phyloP scores from a whole-genome alignment of 805 yeast genomes.

The Wickerhamiella siamensis region DNA sequence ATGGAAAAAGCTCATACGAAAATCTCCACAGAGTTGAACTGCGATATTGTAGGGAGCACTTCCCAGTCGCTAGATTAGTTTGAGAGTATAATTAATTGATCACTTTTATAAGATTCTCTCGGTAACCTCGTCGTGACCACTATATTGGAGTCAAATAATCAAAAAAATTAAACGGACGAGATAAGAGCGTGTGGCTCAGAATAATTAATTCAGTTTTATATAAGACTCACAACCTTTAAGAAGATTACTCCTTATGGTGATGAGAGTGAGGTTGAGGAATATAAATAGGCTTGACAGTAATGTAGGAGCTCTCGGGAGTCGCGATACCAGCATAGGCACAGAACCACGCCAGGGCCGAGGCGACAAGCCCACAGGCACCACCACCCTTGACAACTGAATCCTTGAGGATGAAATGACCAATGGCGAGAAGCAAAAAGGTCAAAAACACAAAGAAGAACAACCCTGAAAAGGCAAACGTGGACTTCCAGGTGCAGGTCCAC shows the following conservation, averaged over 20 bases:
- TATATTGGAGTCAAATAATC: too few species aligned
- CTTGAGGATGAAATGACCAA: slow-evolving; percentile 33
- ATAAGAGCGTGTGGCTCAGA: too few species aligned
- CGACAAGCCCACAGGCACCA: slow-evolving; percentile 44
- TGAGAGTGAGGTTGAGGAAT: slow-evolving; percentile 31
- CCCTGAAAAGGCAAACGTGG: slow-evolving; percentile 48
- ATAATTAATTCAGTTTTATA: too few species aligned
- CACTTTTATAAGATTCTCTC: too few species aligned
- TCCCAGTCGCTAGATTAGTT: too few species aligned
- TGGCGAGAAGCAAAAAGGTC: slow-evolving; percentile 41
- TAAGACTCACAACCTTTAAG: too few species aligned
- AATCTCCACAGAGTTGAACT: too few species aligned
- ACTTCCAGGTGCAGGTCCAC: slow-evolving; percentile 40
- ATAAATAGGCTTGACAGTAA: slow-evolving; percentile 35
- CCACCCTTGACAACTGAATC: slow-evolving; percentile 37
- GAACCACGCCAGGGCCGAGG: slow-evolving; percentile 45
- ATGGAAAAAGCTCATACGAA: slow-evolving; percentile 57
- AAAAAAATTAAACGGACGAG: too few species aligned
- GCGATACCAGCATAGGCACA: slow-evolving; percentile 52
- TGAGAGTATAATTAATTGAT: too few species aligned
- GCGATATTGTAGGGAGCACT: too few species aligned
- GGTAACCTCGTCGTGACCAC: too few species aligned
- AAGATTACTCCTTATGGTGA: too few species aligned
- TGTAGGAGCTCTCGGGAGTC: slow-evolving; percentile 42
- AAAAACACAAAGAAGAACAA: slow-evolving; percentile 39